Evolutionary conservation across 805 yeast genomes (phyloP).

Genomic region (Starmera quercuum): DNA sequence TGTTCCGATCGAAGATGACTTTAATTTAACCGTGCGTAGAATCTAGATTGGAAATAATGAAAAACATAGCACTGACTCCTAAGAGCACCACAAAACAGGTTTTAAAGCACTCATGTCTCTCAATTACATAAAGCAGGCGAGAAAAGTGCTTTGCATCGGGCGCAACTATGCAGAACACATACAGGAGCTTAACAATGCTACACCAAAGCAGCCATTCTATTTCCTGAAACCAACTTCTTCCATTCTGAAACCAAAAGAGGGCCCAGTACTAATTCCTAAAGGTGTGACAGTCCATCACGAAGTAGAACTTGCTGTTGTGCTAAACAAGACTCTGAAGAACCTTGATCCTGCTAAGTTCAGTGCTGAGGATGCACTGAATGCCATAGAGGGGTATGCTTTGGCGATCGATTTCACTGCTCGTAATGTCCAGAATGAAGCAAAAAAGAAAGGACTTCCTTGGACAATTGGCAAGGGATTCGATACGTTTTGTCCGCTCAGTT

Average conservation of each 20-base stretch:
- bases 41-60: no score
- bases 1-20: no score
- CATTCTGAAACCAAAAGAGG: slow-evolving; percentile 54
- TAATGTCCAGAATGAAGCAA: slow-evolving; percentile 92
- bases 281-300: slow-evolving; percentile 86
- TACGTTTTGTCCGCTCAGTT: slow-evolving; percentile 86
- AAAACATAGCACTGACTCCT: no score
- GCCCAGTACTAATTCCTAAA: slow-evolving; percentile 77
- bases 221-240: slow-evolving; percentile 87
- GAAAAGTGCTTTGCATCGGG: slow-evolving; percentile 90
- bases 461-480: slow-evolving; percentile 94
- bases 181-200: slow-evolving; percentile 74
- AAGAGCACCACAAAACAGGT: no score
- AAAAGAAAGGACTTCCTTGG: slow-evolving; percentile 95
- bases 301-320: slow-evolving; percentile 78
- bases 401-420: slow-evolving; percentile 95
- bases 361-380: slow-evolving; percentile 60
- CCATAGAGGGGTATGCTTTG: slow-evolving; percentile 81
- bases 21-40: no score
- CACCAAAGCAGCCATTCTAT: slow-evolving; percentile 85
- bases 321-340: slow-evolving; percentile 58
- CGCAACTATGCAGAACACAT: slow-evolving; percentile 97
- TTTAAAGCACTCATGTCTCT: slow-evolving; percentile 41
- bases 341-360: slow-evolving; percentile 48
- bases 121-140: slow-evolving; percentile 51